Base-by-base conservation (phyloP, 2,329 filamentous ascomycete species). In the Alternaria sp. region DNA sequence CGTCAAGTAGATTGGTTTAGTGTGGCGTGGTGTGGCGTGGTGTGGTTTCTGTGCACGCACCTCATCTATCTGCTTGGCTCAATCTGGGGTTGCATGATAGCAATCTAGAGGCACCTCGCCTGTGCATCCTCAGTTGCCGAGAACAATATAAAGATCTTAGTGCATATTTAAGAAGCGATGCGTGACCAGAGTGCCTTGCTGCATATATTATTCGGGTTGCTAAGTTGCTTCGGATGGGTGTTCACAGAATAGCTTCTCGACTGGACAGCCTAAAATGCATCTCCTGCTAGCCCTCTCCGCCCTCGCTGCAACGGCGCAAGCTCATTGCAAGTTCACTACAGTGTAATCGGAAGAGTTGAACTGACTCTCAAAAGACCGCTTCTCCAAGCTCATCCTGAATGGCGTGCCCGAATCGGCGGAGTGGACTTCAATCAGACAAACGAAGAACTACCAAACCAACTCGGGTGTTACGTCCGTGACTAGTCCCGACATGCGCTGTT, bases 401-500 rank as follows among this genome's bases (percentile, higher is more conserved):
- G 72, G 69, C 32, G 46, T 49, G 11, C 40, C 69, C 21, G 82
- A 84, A 71, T 43, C 70, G n/a, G 32, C 54, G 52, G 71, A 74
- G 64, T 86, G 84, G 84, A 79, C 81, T 50, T 79, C 81, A 45
- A 81, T 85, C 49, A 79, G 84, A 23, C 82, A 82, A 68, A 85
- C 84, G 10, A 80, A 82, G 51, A 86, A 86, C 75, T 85, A 79
- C 73, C 83, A 86, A 71, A 80, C 74, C 73, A 85, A 86, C 66
- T 81, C 80, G 1, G 83, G 83, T 62, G 83, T 86, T 36, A 83
- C 83, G 4, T 79, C 84, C 63, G 84, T 86, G 28, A 80, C 71
- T 51, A 83, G 82, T 43, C 68, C 80, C 2, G 80, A 82, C 61
- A 84, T 86, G 77, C 83, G 83, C n/a, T 86, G 84, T 79, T 86